Evolutionary conservation across 768 basidiomycete genomes (phyloP).

Genomic region (Cystofilobasidium macerans): DNA sequence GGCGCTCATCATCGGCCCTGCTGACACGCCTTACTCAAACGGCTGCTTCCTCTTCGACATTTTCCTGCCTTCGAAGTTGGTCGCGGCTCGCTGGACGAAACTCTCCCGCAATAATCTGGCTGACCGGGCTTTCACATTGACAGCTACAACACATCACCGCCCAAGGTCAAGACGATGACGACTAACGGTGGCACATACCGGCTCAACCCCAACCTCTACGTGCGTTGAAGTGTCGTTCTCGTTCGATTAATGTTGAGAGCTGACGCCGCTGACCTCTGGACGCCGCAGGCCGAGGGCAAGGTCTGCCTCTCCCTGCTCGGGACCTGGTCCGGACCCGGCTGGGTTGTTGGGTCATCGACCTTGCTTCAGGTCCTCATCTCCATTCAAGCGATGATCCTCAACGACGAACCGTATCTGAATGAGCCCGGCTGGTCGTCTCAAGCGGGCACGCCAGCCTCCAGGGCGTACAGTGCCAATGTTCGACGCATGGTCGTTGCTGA

Average conservation of each 20-base stretch:
- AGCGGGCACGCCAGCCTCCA: conserved; percentile 26
- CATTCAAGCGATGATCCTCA: conserved; percentile 81
- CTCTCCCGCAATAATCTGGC: background rate
- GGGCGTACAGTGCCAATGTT: conserved; percentile 54
- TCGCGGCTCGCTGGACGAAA: background rate
- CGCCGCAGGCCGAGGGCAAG: conserved; percentile 61
- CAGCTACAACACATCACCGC: conserved; percentile 78
- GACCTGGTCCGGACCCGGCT: conserved; percentile 86
- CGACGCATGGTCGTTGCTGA: conserved; percentile 84
- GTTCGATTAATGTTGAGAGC: background rate
- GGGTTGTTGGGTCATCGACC: conserved; percentile 81
- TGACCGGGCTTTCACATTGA: background rate
- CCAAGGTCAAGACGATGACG: conserved; percentile 57
- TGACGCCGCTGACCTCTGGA: background rate
- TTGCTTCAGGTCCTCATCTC: conserved; percentile 50
- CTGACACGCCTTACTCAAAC: conserved; percentile 41
- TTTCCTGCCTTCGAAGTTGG: conserved; percentile 46
- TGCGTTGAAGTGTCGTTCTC: background rate
- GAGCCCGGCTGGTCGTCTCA: conserved; percentile 53
- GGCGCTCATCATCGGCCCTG: conserved; percentile 49
- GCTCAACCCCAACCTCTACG: conserved; percentile 91
- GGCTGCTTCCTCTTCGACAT: conserved; percentile 87
- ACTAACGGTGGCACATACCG: conserved; percentile 79
- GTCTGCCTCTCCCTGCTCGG: conserved; percentile 84
- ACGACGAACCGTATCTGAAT: conserved; percentile 85